Base-by-base conservation (phyloP, 2,329 filamentous ascomycete genomes). In the Fusarium pseudonygamai region DNA sequence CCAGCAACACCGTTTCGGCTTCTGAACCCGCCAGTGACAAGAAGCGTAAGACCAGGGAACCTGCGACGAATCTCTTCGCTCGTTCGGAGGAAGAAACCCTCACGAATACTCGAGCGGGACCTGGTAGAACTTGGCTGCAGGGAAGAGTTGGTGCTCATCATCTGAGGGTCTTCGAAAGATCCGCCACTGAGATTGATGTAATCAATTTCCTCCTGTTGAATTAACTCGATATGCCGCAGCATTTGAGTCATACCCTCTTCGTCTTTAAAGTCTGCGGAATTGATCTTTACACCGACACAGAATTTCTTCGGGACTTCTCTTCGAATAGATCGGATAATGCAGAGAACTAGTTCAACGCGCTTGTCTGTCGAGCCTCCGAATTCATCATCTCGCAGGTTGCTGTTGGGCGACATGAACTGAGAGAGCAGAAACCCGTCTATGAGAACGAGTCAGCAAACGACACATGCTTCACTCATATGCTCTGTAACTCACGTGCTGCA, bases 381-480 rank as follows among this genome's bases (percentile, higher is more conserved):
- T 10, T 57, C 53, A 9, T 57, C 28, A 3, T 20, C 16, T 2
- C 53, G 39, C 0, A 46, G 2, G 11, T 57, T 57, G 2, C 53
- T 46, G 2, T 20, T 26, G 0, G 28, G 9, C 2, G 39, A 46
- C 39, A 57, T 57, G 18, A 57, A 57, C 7, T 57, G 39, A 26
- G 28, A 57, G 2, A 57, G 18, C 2, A 57, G 5, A 6, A 57
- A 34, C 0, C 53, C 53, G 3, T 57, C 52, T 16, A 18, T 4
- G 40, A 24, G 10, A 18, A 2, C 0, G 1, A 26, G 42, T 45
- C 11, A 45, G 42, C 7, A 20, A 9, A 0, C 8, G 20, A 9
- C 18, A 26, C 14, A 30, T 0, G 18, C 10, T 22, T 30, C 2
- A 0, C 5, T 15, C 8, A 22, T 6, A 14, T 28, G 1, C 5